Percentiles rank a stretch among this genome's conserved stretches.
phyloP scores from a whole-genome alignment of 129 eudicot species.

The Flaveria sonorensis region DNA sequence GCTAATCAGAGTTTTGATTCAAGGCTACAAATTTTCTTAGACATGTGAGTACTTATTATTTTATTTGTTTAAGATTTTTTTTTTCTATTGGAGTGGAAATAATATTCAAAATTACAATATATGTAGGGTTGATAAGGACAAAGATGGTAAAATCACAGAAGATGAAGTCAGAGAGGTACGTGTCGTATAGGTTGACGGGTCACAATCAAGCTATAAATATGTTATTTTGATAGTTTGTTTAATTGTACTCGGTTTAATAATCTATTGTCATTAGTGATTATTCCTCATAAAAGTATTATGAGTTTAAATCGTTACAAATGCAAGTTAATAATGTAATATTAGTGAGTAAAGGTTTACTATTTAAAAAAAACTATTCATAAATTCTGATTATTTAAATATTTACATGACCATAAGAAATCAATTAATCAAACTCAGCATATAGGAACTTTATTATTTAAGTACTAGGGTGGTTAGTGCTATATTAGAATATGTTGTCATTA shows the following conservation, averaged over 20 bases:
- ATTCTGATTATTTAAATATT: background rate
- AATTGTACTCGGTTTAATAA: no score
- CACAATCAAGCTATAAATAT: background rate
- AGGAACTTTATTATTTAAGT: background rate
- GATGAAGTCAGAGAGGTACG: slow-evolving; percentile 73
- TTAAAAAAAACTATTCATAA: background rate
- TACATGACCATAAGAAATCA: background rate
- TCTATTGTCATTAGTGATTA: no score
- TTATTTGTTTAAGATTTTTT: no score
- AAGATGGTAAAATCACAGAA: slow-evolving; percentile 71
- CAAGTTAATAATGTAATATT: no score
- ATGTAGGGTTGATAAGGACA: slow-evolving; percentile 76
- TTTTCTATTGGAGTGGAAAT: background rate
- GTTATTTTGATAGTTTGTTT: no score
- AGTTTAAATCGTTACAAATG: no score
- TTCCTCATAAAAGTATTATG: no score
- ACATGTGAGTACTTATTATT: slow-evolving; percentile 40
- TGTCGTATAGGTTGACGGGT: no score
- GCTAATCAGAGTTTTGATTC: slow-evolving; percentile 65
- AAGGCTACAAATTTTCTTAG: slow-evolving; percentile 60
- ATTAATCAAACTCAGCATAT: background rate
- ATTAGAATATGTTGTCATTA: slow-evolving; percentile 23
- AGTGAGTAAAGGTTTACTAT: no score
- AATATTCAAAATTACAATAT: background rate
- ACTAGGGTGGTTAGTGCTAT: background rate